Base-by-base conservation (phyloP, 2,329 filamentous ascomycete species). In the Fusarium sp. region DNA sequence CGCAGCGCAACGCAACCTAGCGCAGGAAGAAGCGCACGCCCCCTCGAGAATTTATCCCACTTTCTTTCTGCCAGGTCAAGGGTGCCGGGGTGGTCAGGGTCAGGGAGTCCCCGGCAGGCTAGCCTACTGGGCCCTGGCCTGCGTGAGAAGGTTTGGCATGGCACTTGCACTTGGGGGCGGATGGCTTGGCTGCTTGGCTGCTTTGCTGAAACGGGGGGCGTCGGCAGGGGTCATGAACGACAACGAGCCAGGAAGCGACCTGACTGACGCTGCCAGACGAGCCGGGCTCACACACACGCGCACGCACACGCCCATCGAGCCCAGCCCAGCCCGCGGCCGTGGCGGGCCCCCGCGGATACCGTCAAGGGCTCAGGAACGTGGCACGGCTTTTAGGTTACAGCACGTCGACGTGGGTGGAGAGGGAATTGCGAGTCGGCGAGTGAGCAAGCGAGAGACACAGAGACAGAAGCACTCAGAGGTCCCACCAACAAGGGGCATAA, bases 331-430 rank as follows among this genome's bases (percentile, higher is more conserved):
- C 23, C 23, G 23, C 23, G 23, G 4, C 23, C 23, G 23, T 23
- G 23, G 48, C 50, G 36, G 50, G 23, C 6, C 34, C 37, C 34
- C 37, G 34, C 48, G 48, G 48, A 34, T 51, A 37, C 48, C 48
- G 36, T 51, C 48, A n/a, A 53, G 36, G 50, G 36, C 50, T 53
- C 23, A 43, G 43, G 51, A 54, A 54, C 51, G 51, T 37, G 31
- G 47, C 37, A 52, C 23, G 56, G 31, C 56, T 15, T 36, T 61
- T 44, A 60, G 43, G 43, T 68, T 55, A 23, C 23, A 23, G 23
- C 23, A 23, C 34, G 36, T 23, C 39, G 39, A 43, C 41, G n/a
- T 23, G 40, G 50, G 50, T 40, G 15, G 36, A 30, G 36, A 18
- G 30, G 50, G 34, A 39, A 16, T 16, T 16, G 50, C 8, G 34